A percentile compares a stretch with the other conserved stretches of the same genome.
These are phyloP conservation scores for Micractinium sp. DNA, from an alignment of 139 green algal species.

Conservation along the genomic window DNA sequence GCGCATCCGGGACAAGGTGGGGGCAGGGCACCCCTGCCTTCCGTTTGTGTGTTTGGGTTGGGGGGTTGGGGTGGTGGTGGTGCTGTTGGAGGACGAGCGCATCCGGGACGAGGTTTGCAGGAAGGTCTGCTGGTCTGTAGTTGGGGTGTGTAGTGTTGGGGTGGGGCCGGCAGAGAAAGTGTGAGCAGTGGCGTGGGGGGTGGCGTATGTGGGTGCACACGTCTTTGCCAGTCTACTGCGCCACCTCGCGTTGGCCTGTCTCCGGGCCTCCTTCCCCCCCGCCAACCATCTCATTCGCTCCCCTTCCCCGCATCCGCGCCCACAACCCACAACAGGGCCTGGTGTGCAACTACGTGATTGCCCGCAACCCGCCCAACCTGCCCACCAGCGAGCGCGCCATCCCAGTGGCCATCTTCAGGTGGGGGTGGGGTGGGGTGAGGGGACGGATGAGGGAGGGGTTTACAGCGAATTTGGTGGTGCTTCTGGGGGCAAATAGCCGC, in stretches of 20 bases:
- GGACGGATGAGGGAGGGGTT: not conserved
- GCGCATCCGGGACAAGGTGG: constrained; percentile 94
- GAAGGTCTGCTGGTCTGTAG: too few species aligned
- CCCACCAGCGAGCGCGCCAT: constrained; percentile 92
- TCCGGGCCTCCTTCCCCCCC: too few species aligned
- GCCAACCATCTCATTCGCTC: not conserved
- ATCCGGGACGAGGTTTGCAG: too few species aligned
- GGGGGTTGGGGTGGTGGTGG: not conserved
- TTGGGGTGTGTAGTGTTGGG: too few species aligned
- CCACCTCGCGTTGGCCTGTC: not conserved
- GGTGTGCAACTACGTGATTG: constrained; percentile 73
- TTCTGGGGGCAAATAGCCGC: too few species aligned
- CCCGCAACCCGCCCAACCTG: constrained; percentile 45
- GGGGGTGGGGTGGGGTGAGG: not conserved
- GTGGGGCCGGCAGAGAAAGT: too few species aligned
- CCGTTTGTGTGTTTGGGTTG: not conserved
- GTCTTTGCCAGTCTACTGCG: not conserved
- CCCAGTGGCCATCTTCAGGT: constrained; percentile 92
- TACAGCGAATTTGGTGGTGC: not conserved
- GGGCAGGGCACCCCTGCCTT: not conserved
- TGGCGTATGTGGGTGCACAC: not conserved
- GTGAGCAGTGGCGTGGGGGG: too few species aligned
- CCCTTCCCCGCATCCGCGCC: not conserved
- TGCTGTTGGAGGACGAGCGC: not conserved
- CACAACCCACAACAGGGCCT: constrained; percentile 35